Percentiles rank a stretch among this genome's conserved stretches.
Conservation (phyloP, 495 filamentous ascomycete species). For the Penicillium soppii region DNA sequence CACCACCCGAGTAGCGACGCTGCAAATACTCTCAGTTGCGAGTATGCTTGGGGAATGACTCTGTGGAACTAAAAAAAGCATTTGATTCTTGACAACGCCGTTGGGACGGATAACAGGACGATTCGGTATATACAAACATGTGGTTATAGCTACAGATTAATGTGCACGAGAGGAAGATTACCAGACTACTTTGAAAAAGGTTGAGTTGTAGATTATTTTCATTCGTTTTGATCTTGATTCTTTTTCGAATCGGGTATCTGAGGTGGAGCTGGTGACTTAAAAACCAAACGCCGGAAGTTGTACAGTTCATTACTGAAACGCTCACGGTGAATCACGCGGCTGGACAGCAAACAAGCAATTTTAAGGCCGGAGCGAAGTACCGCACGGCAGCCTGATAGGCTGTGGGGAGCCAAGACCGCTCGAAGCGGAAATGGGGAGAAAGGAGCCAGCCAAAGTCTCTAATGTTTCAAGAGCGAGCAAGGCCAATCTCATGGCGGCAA, state of each 20-base stretch:
- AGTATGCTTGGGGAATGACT: too few relatives aligned
- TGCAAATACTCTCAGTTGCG: too few relatives aligned
- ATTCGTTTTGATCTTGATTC: conserved; percentile 9
- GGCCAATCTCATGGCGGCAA: not conserved
- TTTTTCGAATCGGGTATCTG: conserved; percentile 11
- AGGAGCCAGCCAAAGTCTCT: conserved; percentile 9
- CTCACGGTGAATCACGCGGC: conserved; percentile 1
- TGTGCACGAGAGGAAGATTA: not conserved
- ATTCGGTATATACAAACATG: too few relatives aligned
- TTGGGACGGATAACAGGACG: too few relatives aligned
- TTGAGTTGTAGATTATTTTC: not conserved
- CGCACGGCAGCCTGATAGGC: not conserved
- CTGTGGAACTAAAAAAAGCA: too few relatives aligned
- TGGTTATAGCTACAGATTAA: too few relatives aligned
- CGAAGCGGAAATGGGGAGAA: not conserved
- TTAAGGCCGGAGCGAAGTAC: not conserved
- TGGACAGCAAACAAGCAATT: not conserved
- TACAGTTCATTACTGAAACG: conserved; percentile 2
- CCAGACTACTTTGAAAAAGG: not conserved
- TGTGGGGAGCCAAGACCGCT: not conserved
- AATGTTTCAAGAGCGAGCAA: conserved; percentile 11
- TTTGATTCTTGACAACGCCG: too few relatives aligned
- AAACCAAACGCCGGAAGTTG: not conserved
- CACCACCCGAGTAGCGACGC: too few relatives aligned
- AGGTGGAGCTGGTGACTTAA: not conserved